phyloP scores from a whole-genome alignment of 2,329 filamentous ascomycete genomes.

The Penicillium corylophilum region DNA sequence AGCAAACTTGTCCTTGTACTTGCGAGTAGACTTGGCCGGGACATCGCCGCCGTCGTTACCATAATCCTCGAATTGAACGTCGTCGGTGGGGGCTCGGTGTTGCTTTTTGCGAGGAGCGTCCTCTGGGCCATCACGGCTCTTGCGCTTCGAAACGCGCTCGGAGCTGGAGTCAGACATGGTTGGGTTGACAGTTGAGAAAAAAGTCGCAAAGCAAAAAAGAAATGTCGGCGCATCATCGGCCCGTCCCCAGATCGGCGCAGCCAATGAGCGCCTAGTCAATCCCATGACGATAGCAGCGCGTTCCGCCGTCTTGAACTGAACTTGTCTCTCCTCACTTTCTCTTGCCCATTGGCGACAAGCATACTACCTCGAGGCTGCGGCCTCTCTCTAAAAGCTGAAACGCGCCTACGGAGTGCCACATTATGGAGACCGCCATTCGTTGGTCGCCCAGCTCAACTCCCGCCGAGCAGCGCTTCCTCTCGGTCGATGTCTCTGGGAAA shows the following conservation, averaged over 20 bases:
- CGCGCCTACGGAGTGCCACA: conserved; percentile 4
- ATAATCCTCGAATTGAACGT: conserved; percentile 12
- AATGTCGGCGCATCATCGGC: conserved; percentile 29
- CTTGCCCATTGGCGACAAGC: conserved; percentile 3
- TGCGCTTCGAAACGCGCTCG: conserved; percentile 30
- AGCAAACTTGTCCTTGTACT: conserved; percentile 22
- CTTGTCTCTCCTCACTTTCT: not conserved
- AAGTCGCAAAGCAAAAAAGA: conserved; percentile 21
- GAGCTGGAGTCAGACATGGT: conserved; percentile 19
- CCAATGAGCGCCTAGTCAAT: conserved; percentile 27
- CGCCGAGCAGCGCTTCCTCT: conserved; percentile 57
- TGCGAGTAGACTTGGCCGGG: conserved; percentile 11
- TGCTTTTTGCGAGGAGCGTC: conserved; percentile 30
- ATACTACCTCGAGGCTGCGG: conserved; percentile 15
- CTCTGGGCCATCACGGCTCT: conserved; percentile 27
- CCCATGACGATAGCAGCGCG: conserved; percentile 13
- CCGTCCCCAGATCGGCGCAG: conserved; percentile 29
- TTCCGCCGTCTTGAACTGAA: conserved; percentile 2
- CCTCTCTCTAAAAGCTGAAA: conserved; percentile 9
- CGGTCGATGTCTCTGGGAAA: conserved; percentile 61
- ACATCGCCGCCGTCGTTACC: conserved; percentile 7
- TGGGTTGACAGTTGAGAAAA: conserved; percentile 2
- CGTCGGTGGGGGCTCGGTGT: conserved; percentile 15
- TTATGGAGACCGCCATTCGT: conserved; percentile 54
- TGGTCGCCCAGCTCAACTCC: conserved; percentile 61